Evolutionary conservation across 179 eudicot species (phyloP).

Genomic region (Drosera spatulata): DNA sequence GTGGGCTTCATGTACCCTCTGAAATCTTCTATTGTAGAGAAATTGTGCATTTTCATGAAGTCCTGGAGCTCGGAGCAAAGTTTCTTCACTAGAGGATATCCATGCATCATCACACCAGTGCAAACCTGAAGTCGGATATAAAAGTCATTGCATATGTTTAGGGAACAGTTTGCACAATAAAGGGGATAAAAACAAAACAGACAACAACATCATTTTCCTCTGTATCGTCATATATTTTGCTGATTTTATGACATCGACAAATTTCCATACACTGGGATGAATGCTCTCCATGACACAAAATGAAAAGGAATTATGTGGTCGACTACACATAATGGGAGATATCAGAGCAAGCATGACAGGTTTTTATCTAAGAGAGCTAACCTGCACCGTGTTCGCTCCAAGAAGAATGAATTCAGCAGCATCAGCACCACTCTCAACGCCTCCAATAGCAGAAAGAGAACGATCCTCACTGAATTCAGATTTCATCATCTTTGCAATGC

Average conservation of each 20-base stretch:
- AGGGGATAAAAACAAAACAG: no score
- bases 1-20: slow-evolving; percentile 49
- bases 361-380: slow-evolving; percentile 5
- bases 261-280: no score
- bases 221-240: no score
- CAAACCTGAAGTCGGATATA: slow-evolving; percentile 45
- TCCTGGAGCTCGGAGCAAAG: slow-evolving; percentile 88
- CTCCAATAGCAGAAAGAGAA: slow-evolving; percentile 95
- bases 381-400: slow-evolving; percentile 97
- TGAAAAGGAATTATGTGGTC: no score
- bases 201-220: no score
- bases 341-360: neutral
- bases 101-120: slow-evolving; percentile 99
- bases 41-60: slow-evolving; percentile 87
- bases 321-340: no score
- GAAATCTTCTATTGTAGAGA: slow-evolving; percentile 85
- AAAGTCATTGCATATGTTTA: neutral
- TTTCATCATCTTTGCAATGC: slow-evolving; percentile 92
- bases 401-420: slow-evolving; percentile 98
- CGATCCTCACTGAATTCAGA: slow-evolving; percentile 61
- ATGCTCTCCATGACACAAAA: no score
- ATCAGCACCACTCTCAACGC: slow-evolving; percentile 91
- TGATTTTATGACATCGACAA: no score
- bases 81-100: slow-evolving; percentile 71
- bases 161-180: neutral